phyloP scores from a whole-genome alignment of 1,284 basidiomycete genomes.

The Cerrena zonata region DNA sequence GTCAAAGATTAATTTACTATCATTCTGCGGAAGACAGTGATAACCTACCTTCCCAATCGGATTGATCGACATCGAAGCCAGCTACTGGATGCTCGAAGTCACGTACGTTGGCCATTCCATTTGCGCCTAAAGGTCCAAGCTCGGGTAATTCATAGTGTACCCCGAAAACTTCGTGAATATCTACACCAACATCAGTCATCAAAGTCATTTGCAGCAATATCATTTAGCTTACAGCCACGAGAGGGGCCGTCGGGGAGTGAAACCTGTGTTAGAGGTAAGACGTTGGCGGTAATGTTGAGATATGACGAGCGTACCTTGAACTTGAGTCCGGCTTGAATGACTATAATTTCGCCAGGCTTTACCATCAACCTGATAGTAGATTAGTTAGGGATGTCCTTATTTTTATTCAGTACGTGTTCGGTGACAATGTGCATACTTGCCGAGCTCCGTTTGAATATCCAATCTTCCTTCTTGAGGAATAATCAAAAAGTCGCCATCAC shows the following conservation, averaged over 20 bases:
- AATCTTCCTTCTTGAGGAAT: conserved; percentile 3
- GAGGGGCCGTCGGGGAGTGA: conserved; percentile 49
- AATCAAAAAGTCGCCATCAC: conserved; percentile 7
- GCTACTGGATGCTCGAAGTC: conserved; percentile 65
- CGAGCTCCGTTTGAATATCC: conserved; percentile 8
- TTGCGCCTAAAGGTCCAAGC: conserved; percentile 59
- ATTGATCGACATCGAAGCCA: conserved; percentile 58
- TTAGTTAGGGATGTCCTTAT: background rate
- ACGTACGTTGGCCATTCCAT: conserved; percentile 56
- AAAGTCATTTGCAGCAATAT: too few species aligned
- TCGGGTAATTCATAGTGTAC: conserved; percentile 62
- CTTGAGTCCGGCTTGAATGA: conserved; percentile 62
- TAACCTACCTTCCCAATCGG: conserved; percentile 49
- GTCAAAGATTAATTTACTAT: background rate
- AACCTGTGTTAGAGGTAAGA: conserved; percentile 36
- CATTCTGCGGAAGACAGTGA: too few species aligned
- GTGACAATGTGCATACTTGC: conserved; percentile 4
- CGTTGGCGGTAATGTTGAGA: background rate
- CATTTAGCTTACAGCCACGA: conserved; percentile 37
- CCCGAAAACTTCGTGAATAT: conserved; percentile 54
- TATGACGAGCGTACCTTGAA: conserved; percentile 43
- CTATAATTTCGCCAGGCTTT: conserved; percentile 55
- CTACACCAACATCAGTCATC: conserved; percentile 1
- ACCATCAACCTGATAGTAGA: conserved; percentile 42
- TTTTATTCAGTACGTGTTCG: too few species aligned